These are phyloP conservation scores for Phytophthora multivora DNA, from an alignment of 352 stramenopile species.

Conservation along the genomic window DNA sequence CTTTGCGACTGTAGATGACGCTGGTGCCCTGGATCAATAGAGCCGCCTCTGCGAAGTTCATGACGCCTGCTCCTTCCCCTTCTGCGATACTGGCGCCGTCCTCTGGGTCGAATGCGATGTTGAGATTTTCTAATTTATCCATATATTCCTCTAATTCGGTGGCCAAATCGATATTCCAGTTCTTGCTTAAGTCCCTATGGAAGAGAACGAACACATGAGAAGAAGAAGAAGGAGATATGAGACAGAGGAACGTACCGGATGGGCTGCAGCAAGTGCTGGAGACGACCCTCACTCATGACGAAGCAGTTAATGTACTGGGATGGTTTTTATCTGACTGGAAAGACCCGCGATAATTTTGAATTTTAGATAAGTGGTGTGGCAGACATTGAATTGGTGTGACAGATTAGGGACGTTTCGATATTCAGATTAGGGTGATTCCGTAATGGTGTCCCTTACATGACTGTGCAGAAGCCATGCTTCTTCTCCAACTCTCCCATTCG, in stretches of 20 bases:
- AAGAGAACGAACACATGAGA: neutral
- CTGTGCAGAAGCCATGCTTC: neutral
- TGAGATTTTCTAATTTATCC: constrained; percentile 81
- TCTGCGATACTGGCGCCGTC: constrained; percentile 34
- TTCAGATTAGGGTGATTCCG: too few species aligned
- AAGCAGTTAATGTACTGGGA: neutral
- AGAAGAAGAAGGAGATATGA: neutral
- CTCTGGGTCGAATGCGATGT: constrained; percentile 66
- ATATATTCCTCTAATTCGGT: constrained; percentile 91
- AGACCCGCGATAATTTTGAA: constrained; percentile 6
- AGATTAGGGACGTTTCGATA: too few species aligned
- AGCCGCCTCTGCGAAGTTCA: constrained; percentile 94
- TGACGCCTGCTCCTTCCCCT: constrained; percentile 30
- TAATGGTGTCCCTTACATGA: too few species aligned
- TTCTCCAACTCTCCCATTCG: neutral
- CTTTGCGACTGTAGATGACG: constrained; percentile 95
- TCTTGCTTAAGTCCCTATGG: constrained; percentile 88
- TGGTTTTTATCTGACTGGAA: neutral
- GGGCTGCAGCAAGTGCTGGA: constrained; percentile 87
- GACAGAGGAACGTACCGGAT: constrained; percentile 56
- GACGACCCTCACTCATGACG: constrained; percentile 60
- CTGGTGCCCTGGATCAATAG: constrained; percentile 94
- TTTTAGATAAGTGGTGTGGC: neutral
- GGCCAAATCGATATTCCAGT: constrained; percentile 92
- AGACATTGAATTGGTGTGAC: neutral